phyloP scores from a whole-genome alignment of 495 filamentous ascomycete genomes.

The Annulohypoxylon bovei region DNA sequence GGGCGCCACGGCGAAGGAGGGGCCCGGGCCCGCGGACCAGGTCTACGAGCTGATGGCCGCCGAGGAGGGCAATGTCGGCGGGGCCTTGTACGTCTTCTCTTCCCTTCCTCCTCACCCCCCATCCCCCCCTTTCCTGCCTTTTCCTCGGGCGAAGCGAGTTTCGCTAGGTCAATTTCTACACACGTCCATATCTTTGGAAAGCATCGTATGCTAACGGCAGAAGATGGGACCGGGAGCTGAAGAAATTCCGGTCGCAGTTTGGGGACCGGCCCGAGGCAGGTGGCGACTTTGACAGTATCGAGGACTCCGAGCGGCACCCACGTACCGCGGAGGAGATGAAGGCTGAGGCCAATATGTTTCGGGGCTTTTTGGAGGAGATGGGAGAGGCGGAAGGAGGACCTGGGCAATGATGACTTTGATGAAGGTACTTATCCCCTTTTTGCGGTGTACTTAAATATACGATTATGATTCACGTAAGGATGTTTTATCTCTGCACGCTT shows the following conservation, averaged over 20 bases:
- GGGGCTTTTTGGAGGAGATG: slow-evolving; percentile 52
- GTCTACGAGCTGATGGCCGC: slow-evolving; percentile 86
- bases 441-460: not conserved
- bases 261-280: slow-evolving; percentile 49
- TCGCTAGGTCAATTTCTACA: no score
- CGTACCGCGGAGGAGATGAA: slow-evolving; percentile 81
- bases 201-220: slow-evolving; percentile 1
- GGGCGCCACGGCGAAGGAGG: slow-evolving; percentile 54
- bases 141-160: no score
- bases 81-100: slow-evolving; percentile 61
- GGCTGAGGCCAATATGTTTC: slow-evolving; percentile 75
- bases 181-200: no score
- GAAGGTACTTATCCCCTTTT: not conserved
- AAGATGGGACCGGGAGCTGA: slow-evolving; percentile 36
- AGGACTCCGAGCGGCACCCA: slow-evolving; percentile 74
- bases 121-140: not conserved
- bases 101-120: not conserved
- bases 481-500: not conserved
- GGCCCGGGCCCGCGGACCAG: slow-evolving; percentile 61
- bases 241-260: slow-evolving; percentile 10
- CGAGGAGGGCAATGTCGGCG: slow-evolving; percentile 85
- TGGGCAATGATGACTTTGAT: not conserved
- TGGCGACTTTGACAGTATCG: slow-evolving; percentile 63
- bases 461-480: not conserved
- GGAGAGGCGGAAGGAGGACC: slow-evolving; percentile 31